Percentiles rank a stretch among this genome's conserved stretches.
Evolutionary conservation across 306 rosid genomes (phyloP).

Genomic region (Lathyrus oleraceus): DNA sequence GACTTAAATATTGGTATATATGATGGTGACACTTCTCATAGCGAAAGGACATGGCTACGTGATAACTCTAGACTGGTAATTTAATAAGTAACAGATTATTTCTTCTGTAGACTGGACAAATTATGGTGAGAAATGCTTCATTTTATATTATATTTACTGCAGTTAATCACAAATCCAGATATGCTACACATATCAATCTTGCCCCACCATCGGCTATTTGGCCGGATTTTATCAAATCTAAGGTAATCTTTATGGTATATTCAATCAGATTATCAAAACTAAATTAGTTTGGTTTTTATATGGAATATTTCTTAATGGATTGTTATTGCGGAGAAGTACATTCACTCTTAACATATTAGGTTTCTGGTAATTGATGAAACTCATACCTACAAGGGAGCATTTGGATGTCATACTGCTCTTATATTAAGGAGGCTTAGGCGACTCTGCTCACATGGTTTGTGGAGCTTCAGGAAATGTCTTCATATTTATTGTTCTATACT

Average conservation of each 20-base stretch:
- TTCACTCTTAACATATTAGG: constrained; percentile 47
- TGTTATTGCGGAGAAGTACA: constrained; percentile 23
- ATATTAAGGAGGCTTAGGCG: constrained; percentile 78
- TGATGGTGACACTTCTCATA: constrained; percentile 84
- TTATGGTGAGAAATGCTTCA: constrained; percentile 36
- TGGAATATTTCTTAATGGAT: constrained; percentile 26
- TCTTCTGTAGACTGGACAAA: constrained; percentile 15
- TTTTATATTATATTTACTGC: constrained; percentile 43
- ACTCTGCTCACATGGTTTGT: constrained; percentile 76
- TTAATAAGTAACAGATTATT: constrained; percentile 28
- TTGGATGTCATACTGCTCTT: constrained; percentile 93
- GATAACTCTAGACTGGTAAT: constrained; percentile 86
- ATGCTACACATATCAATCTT: constrained; percentile 91
- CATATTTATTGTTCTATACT: constrained; percentile 11
- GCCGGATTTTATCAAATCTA: constrained; percentile 79
- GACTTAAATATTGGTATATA: constrained; percentile 77
- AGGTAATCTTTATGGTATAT: constrained; percentile 49
- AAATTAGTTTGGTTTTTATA: constrained; percentile 22
- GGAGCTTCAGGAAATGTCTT: constrained; percentile 32
- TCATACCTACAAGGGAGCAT: constrained; percentile 91
- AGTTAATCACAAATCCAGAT: constrained; percentile 98
- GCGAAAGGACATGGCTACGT: constrained; percentile 66
- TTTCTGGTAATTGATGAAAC: constrained; percentile 90
- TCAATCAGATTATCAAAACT: constrained; percentile 12
- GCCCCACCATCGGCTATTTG: constrained; percentile 72